Conservation (phyloP, 1,284 basidiomycete genomes). For the Sporisorium reilianum region DNA sequence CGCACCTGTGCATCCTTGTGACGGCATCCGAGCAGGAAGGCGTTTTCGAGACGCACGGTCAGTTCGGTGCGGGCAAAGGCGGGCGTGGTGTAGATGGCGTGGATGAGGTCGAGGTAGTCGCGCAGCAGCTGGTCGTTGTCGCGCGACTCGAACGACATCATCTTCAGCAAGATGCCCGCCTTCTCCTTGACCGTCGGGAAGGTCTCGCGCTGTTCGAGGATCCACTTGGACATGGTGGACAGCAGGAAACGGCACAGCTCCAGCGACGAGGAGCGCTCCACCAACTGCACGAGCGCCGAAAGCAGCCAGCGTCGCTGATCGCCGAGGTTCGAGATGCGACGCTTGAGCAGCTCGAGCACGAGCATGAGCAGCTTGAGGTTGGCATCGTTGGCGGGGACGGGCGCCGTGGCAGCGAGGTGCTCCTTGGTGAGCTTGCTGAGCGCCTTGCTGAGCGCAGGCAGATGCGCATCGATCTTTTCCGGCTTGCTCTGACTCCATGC, state of each 20-base stretch:
- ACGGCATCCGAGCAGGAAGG: slow-evolving; percentile 92
- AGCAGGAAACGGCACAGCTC: slow-evolving; percentile 87
- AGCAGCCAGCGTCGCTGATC: slow-evolving; percentile 78
- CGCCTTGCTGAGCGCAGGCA: slow-evolving; percentile 82
- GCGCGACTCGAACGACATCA: slow-evolving; percentile 84
- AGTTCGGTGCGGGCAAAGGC: slow-evolving; percentile 88
- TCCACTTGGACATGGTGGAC: slow-evolving; percentile 89
- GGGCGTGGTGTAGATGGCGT: slow-evolving; percentile 92
- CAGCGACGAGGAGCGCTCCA: slow-evolving; percentile 90
- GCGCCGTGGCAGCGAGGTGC: slow-evolving; percentile 76
- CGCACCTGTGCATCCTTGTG: slow-evolving; percentile 84
- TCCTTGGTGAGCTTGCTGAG: slow-evolving; percentile 89
- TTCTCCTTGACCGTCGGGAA: slow-evolving; percentile 95
- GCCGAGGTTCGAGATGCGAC: slow-evolving; percentile 72
- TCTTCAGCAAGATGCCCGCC: slow-evolving; percentile 87
- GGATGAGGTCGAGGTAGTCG: slow-evolving; percentile 88
- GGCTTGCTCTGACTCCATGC: slow-evolving; percentile 87
- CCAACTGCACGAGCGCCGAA: slow-evolving; percentile 79
- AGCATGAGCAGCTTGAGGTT: slow-evolving; percentile 72
- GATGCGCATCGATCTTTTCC: slow-evolving; percentile 84
- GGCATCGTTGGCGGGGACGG: slow-evolving; percentile 55
- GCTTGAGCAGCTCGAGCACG: slow-evolving; percentile 73
- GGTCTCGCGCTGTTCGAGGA: slow-evolving; percentile 74
- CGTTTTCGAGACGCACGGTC: slow-evolving; percentile 90
- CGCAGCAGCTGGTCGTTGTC: slow-evolving; percentile 81